These are phyloP conservation scores for Diplodia mutila DNA, from an alignment of 2,329 filamentous ascomycete species.

Conservation along the genomic window DNA sequence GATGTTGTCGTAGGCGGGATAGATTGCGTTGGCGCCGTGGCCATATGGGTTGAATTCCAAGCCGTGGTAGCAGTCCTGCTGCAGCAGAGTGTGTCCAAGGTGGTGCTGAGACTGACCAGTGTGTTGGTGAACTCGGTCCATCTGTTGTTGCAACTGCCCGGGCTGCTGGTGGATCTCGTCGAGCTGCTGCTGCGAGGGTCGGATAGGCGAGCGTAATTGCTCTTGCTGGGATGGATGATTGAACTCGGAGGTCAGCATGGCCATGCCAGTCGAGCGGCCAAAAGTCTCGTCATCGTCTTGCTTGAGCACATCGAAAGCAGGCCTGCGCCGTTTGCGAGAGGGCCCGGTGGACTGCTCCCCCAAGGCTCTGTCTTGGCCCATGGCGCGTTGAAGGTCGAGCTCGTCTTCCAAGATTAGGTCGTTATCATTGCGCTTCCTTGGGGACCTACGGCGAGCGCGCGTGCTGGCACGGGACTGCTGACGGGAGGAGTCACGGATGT, in stretches of 20 bases:
- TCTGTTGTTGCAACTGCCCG: not conserved
- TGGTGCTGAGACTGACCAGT: not conserved
- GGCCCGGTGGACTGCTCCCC: not conserved
- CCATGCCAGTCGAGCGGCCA: constrained; percentile 38
- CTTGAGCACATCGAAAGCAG: constrained; percentile 46
- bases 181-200: not conserved
- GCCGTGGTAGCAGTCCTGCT: not conserved
- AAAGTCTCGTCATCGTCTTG: constrained; percentile 44
- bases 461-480: constrained; percentile 27
- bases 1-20: not conserved
- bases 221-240: constrained; percentile 16
- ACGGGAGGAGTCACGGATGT: constrained; percentile 27
- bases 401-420: constrained; percentile 33
- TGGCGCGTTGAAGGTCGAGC: constrained; percentile 37
- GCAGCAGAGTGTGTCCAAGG: not conserved
- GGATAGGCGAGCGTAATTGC: not conserved
- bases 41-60: not conserved
- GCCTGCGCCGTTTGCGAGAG: constrained; percentile 40
- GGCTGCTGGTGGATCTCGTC: not conserved
- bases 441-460: constrained; percentile 2
- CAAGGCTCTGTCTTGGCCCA: constrained; percentile 30
- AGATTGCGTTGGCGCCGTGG: not conserved
- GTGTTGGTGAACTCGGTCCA: not conserved
- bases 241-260: constrained; percentile 41
- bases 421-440: constrained; percentile 10